Conservation (phyloP, 306 rosid species). For the Sphenostylis stenocarpa region DNA sequence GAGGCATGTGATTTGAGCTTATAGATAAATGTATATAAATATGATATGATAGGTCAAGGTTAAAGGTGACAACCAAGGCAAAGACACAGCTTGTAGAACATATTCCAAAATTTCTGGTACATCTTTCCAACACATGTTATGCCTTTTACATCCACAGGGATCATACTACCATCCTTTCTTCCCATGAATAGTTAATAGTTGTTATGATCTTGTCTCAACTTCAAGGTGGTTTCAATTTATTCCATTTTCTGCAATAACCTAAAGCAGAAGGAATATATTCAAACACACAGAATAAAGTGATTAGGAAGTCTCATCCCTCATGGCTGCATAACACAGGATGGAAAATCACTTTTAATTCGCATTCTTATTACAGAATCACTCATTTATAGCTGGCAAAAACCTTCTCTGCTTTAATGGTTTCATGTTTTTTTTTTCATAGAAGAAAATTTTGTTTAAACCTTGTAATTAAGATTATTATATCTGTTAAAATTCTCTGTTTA, state of each 20-base stretch:
- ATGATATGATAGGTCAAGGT: neutral
- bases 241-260: neutral
- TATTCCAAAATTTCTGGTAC: neutral
- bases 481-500: too few species aligned
- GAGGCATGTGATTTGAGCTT: neutral
- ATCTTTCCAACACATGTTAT: conserved; percentile 9
- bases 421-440: too few species aligned
- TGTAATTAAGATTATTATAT: too few species aligned
- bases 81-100: neutral
- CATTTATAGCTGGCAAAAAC: neutral
- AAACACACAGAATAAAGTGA: neutral
- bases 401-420: neutral
- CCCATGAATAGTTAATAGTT: neutral
- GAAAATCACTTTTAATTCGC: neutral
- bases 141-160: neutral
- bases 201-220: neutral
- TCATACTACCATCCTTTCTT: neutral
- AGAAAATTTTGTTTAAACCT: too few species aligned
- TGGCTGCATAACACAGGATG: neutral
- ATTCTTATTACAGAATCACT: neutral
- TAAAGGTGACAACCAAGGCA: neutral
- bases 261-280: neutral
- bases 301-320: neutral
- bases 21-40: neutral
- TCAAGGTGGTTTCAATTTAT: neutral